Evolutionary conservation across 2,329 filamentous ascomycete genomes (phyloP).

Genomic region (Trichoderma arundinaceum): DNA sequence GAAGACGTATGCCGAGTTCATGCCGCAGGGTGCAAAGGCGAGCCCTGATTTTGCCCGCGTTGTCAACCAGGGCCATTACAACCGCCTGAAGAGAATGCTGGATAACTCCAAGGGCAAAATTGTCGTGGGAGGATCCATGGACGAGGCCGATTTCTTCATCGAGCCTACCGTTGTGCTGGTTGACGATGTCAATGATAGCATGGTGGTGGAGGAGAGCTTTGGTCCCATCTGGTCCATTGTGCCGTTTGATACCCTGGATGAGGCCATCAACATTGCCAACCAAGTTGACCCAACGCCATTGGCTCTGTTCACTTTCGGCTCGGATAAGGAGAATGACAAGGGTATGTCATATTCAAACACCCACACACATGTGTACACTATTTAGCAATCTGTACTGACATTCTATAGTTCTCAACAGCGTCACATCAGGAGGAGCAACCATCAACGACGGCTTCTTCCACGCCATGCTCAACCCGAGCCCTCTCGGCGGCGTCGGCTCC

Average conservation of each 20-base stretch:
- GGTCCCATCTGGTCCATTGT: constrained; percentile 89
- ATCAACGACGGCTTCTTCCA: constrained; percentile 57
- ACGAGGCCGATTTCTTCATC: constrained; percentile 81
- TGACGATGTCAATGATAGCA: constrained; percentile 70
- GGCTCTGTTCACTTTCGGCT: constrained; percentile 84
- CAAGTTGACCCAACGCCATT: constrained; percentile 82
- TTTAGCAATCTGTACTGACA: neutral
- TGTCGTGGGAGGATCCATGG: constrained; percentile 81
- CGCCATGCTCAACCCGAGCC: constrained; percentile 48
- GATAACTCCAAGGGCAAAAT: constrained; percentile 83
- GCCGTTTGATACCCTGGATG: constrained; percentile 77
- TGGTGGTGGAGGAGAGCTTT: constrained; percentile 86
- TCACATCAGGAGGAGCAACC: constrained; percentile 57
- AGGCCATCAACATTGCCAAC: constrained; percentile 84
- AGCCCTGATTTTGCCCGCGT: constrained; percentile 81
- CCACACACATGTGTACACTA: neutral
- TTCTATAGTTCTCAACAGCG: constrained; percentile 45
- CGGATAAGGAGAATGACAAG: constrained; percentile 75
- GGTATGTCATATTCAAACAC: constrained; percentile 52
- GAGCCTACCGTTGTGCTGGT: constrained; percentile 93
- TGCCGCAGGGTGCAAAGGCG: constrained; percentile 78
- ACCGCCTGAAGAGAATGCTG: constrained; percentile 88
- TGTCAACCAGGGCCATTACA: constrained; percentile 79
- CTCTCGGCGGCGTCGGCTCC: constrained; percentile 57
- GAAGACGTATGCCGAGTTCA: constrained; percentile 74